Percentiles rank a stretch among this genome's conserved stretches.
Conservation (phyloP, 2,329 filamentous ascomycete species). For the Talaromyces sp. region DNA sequence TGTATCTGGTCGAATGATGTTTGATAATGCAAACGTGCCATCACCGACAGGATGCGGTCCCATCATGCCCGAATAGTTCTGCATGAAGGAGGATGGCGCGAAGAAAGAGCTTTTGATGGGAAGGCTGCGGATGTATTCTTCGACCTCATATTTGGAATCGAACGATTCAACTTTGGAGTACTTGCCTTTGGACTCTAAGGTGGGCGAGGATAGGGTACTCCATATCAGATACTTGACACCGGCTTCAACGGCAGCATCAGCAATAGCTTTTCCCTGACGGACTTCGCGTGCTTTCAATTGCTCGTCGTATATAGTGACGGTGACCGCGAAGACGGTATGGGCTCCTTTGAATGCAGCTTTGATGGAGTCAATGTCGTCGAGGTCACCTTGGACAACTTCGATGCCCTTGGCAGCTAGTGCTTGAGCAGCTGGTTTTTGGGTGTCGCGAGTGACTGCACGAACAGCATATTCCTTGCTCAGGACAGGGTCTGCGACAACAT, state of each 20-base stretch:
- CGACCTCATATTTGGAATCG: conserved; percentile 58
- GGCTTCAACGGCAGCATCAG: conserved; percentile 30
- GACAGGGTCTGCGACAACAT: conserved; percentile 44
- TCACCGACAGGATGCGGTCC: conserved; percentile 19
- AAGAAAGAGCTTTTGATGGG: conserved; percentile 55
- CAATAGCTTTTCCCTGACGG: conserved; percentile 29
- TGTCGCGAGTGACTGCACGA: conserved; percentile 57
- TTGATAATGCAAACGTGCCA: conserved; percentile 30
- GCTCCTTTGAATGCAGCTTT: conserved; percentile 48
- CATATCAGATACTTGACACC: conserved; percentile 35
- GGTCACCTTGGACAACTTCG: conserved; percentile 54
- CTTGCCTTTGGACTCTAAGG: conserved; percentile 33
- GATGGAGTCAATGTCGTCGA: conserved; percentile 49
- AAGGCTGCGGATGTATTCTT: conserved; percentile 53
- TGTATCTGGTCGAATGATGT: conserved; percentile 24
- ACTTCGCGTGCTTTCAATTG: conserved; percentile 30
- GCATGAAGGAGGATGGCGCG: conserved; percentile 57
- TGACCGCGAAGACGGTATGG: conserved; percentile 54
- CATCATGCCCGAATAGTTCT: conserved; percentile 40
- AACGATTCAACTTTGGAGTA: conserved; percentile 49
- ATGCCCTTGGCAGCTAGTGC: conserved; percentile 48
- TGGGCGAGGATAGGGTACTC: conserved; percentile 26
- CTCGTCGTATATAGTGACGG: conserved; percentile 36
- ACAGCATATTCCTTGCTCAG: conserved; percentile 52
- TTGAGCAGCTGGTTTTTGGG: conserved; percentile 45